Percentiles rank a stretch among this genome's conserved stretches.
phyloP scores from a whole-genome alignment of 352 stramenopile genomes.

The Blastocystis hominis region DNA sequence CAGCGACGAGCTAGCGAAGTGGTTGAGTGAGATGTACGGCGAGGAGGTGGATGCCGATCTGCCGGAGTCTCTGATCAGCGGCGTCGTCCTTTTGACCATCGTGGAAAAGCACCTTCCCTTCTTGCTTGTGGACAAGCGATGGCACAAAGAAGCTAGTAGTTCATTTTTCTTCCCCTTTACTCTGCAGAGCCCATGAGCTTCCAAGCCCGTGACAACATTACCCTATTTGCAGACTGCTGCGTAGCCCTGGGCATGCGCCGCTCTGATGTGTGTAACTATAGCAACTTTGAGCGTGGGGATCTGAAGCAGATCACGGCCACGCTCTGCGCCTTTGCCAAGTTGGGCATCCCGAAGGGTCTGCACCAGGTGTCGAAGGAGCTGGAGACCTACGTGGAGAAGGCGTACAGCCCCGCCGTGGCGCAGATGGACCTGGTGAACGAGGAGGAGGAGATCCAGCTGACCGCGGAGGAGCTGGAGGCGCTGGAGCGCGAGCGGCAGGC shows the following conservation, averaged over 20 bases:
- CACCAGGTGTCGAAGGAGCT: conserved; percentile 41
- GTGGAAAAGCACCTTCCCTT: conserved; percentile 43
- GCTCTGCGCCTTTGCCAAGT: conserved; percentile 42
- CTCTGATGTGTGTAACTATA: conserved; percentile 54
- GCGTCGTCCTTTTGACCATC: conserved; percentile 40
- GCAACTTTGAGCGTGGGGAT: conserved; percentile 43
- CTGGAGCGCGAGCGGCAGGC: not conserved
- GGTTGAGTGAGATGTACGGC: conserved; percentile 51
- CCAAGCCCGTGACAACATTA: conserved; percentile 37
- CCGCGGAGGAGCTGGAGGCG: not conserved
- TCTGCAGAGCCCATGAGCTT: conserved; percentile 11
- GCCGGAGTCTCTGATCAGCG: conserved; percentile 28
- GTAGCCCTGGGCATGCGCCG: conserved; percentile 35
- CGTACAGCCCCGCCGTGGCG: not conserved
- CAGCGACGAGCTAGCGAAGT: conserved; percentile 31
- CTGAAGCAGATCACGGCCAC: conserved; percentile 54
- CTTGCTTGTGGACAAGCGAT: not conserved
- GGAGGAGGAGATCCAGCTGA: conserved; percentile 48
- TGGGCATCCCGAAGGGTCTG: conserved; percentile 43
- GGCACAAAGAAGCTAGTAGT: conserved; percentile 5
- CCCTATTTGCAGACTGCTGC: conserved; percentile 8
- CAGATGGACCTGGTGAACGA: not conserved
- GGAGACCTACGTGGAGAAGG: conserved; percentile 24
- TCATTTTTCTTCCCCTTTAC: not conserved
- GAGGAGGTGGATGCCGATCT: conserved; percentile 49